A percentile compares a stretch with the other conserved stretches of the same genome.
phyloP scores from a whole-genome alignment of 2,329 filamentous ascomycete species.

The Trichophyton equinum region DNA sequence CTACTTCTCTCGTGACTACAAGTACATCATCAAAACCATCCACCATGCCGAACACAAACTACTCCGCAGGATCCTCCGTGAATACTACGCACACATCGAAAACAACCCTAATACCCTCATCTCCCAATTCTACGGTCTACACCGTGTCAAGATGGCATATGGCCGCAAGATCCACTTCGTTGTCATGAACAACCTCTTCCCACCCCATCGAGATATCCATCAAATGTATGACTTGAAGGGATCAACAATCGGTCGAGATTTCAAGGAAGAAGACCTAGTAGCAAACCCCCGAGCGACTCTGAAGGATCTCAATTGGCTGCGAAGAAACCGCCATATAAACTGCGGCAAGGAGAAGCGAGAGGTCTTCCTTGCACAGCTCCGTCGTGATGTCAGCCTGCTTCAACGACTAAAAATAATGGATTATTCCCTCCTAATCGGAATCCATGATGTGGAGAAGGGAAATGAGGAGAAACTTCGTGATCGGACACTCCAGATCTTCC shows the following conservation, averaged over 20 bases:
- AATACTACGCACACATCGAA: conserved; percentile 87
- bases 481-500: conserved; percentile 88
- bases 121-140: conserved; percentile 93
- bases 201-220: conserved; percentile 93
- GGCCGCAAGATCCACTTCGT: conserved; percentile 98
- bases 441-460: conserved; percentile 78
- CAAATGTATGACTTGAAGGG: conserved; percentile 95
- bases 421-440: conserved; percentile 87
- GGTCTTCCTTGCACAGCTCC: conserved; percentile 77
- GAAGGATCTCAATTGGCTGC: conserved; percentile 94
- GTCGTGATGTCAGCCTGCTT: conserved; percentile 72
- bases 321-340: conserved; percentile 72
- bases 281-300: conserved; percentile 84
- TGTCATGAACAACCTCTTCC: conserved; percentile 99
- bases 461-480: conserved; percentile 87
- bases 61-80: conserved; percentile 45
- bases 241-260: conserved; percentile 85
- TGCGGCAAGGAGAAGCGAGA: conserved; percentile 80
- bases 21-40: conserved; percentile 99
- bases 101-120: conserved; percentile 93
- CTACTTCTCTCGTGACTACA: conserved; percentile 98
- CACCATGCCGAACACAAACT: conserved; percentile 67
- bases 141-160: conserved; percentile 96
- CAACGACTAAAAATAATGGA: conserved; percentile 95
- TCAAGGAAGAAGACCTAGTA: conserved; percentile 73